phyloP scores from a whole-genome alignment of 2,329 filamentous ascomycete genomes.

The Curvularia sp. region DNA sequence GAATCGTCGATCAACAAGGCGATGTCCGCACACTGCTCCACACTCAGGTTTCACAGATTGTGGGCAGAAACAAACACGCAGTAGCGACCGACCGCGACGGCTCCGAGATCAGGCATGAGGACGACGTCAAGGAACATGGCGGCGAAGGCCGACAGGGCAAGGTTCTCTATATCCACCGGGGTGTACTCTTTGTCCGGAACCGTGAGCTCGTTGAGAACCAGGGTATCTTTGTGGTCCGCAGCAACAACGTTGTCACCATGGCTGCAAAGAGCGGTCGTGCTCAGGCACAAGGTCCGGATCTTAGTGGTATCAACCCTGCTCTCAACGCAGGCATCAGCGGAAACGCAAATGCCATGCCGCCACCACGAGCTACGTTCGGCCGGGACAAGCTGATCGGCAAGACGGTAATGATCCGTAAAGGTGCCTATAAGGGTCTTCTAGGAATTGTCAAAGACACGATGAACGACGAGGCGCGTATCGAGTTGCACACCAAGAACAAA shows the following conservation, averaged over 20 bases:
- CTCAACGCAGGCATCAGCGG: slow-evolving; percentile 64
- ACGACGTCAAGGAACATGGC: slow-evolving; percentile 88
- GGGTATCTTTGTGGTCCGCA: slow-evolving; percentile 86
- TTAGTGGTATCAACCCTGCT: slow-evolving; percentile 91
- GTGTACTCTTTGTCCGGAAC: slow-evolving; percentile 90
- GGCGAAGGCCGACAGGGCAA: slow-evolving; percentile 86
- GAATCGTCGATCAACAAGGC: slow-evolving; percentile 89
- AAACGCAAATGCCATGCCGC: slow-evolving; percentile 63
- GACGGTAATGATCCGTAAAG: slow-evolving; percentile 86
- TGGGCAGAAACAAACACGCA: slow-evolving; percentile 80
- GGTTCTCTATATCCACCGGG: slow-evolving; percentile 91
- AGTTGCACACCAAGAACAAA: slow-evolving; percentile 94
- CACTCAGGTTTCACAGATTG: slow-evolving; percentile 88
- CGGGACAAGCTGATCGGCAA: slow-evolving; percentile 87
- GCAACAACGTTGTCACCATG: slow-evolving; percentile 84
- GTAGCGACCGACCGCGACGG: slow-evolving; percentile 93
- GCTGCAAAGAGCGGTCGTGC: slow-evolving; percentile 92
- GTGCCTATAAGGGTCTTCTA: slow-evolving; percentile 88
- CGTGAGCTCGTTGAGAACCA: slow-evolving; percentile 84
- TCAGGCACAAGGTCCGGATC: slow-evolving; percentile 74
- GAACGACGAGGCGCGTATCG: slow-evolving; percentile 83
- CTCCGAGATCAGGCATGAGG: slow-evolving; percentile 88
- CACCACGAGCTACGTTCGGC: slow-evolving; percentile 71
- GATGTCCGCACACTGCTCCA: slow-evolving; percentile 82
- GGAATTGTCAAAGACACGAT: slow-evolving; percentile 97